These are phyloP conservation scores for Pistacia atlantica DNA, from an alignment of 345 rosid genomes.

Conservation along the genomic window DNA sequence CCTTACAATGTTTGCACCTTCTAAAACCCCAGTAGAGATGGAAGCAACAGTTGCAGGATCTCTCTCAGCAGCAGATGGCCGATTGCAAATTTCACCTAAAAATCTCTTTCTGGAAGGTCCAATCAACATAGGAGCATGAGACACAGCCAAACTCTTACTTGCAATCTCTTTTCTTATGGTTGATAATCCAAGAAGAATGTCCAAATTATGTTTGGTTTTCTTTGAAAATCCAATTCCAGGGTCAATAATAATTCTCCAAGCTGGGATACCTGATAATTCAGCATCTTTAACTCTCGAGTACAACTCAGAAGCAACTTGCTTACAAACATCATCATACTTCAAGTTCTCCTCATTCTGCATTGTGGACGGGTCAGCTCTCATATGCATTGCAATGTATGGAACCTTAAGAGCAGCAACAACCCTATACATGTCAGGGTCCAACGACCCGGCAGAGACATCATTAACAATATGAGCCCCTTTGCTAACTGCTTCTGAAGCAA, in stretches of 20 bases:
- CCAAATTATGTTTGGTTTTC: slow-evolving; percentile 66
- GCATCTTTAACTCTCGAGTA: slow-evolving; percentile 58
- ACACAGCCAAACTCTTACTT: slow-evolving; percentile 61
- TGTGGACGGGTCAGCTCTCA: slow-evolving; percentile 90
- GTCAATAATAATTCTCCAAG: slow-evolving; percentile 88
- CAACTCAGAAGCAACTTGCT: slow-evolving; percentile 74
- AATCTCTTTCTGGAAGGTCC: slow-evolving; percentile 92
- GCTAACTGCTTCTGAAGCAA: slow-evolving; percentile 76
- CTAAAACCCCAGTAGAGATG: slow-evolving; percentile 62
- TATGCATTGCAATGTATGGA: slow-evolving; percentile 90
- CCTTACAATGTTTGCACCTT: slow-evolving; percentile 87
- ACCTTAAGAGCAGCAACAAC: slow-evolving; percentile 65
- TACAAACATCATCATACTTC: slow-evolving; percentile 64
- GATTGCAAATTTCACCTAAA: slow-evolving; percentile 74
- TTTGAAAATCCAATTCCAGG: slow-evolving; percentile 96
- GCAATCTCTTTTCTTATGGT: slow-evolving; percentile 63
- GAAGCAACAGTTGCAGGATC: slow-evolving; percentile 89
- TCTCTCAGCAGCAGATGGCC: slow-evolving; percentile 62
- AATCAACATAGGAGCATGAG: slow-evolving; percentile 71
- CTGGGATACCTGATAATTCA: slow-evolving; percentile 74
- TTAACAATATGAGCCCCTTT: slow-evolving; percentile 84
- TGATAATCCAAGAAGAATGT: slow-evolving; percentile 63
- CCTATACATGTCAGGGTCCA: slow-evolving; percentile 71
- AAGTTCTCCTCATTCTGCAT: slow-evolving; percentile 80
- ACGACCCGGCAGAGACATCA: slow-evolving; percentile 81